phyloP scores from a whole-genome alignment of 495 filamentous ascomycete species.

The Chaetomium fimeti region DNA sequence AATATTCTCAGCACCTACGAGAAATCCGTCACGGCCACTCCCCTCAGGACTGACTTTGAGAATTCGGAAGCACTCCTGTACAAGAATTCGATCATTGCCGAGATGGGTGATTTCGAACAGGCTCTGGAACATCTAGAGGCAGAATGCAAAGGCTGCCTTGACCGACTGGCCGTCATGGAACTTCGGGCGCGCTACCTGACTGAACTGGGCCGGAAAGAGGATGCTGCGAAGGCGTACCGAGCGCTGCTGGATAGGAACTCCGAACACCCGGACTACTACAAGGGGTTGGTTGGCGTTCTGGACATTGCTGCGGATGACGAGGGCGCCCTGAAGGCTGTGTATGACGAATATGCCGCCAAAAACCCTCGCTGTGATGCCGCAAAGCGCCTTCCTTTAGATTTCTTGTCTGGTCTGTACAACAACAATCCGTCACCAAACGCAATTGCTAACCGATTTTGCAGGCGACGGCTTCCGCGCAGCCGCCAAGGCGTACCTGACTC shows the following conservation, averaged over 20 bases:
- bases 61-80: conserved; percentile 96
- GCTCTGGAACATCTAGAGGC: conserved; percentile 85
- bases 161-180: conserved; percentile 88
- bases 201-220: conserved; percentile 70
- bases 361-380: conserved; percentile 81
- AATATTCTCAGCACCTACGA: conserved; percentile 89
- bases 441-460: conserved; percentile 33
- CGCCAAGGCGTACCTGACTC: conserved; percentile 75
- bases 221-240: conserved; percentile 79
- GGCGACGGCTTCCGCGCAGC: conserved; percentile 77
- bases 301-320: conserved; percentile 61
- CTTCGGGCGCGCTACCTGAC: conserved; percentile 81
- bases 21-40: conserved; percentile 76
- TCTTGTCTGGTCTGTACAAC: conserved; percentile 63
- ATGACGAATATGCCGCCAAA: conserved; percentile 77
- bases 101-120: conserved; percentile 71
- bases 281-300: conserved; percentile 66
- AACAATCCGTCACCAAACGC: background rate
- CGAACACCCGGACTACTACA: conserved; percentile 84
- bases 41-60: conserved; percentile 74
- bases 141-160: conserved; percentile 71
- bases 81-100: conserved; percentile 92
- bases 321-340: conserved; percentile 64
- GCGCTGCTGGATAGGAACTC: conserved; percentile 80
- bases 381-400: conserved; percentile 82